These are phyloP conservation scores for Mycena chlorophos DNA, from an alignment of 768 basidiomycete genomes.

Conservation along the genomic window DNA sequence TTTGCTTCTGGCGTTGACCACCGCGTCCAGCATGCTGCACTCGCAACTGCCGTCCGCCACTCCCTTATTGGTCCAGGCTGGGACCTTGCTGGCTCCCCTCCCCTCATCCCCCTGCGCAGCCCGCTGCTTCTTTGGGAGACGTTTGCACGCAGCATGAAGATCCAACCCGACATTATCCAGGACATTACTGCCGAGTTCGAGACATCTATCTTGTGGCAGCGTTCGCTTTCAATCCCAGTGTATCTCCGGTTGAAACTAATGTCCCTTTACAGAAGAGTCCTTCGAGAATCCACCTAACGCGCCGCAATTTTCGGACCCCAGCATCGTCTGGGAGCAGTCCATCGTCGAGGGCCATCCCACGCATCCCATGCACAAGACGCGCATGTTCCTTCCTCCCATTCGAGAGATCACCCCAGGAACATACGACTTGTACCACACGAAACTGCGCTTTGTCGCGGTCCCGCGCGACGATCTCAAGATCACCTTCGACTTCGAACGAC, in stretches of 20 bases:
- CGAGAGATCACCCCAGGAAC: slow-evolving; percentile 44
- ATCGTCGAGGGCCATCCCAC: slow-evolving; percentile 63
- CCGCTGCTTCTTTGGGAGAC: slow-evolving; percentile 46
- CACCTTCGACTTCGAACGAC: slow-evolving; percentile 51
- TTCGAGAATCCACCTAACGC: slow-evolving; percentile 49
- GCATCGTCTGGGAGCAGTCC: slow-evolving; percentile 61
- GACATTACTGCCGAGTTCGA: slow-evolving; percentile 50
- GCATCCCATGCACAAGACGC: slow-evolving; percentile 62
- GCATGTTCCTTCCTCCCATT: slow-evolving; percentile 52
- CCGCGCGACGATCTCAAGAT: slow-evolving; percentile 44
- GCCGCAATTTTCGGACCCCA: slow-evolving; percentile 46
- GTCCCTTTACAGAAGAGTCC: slow-evolving; percentile 39
- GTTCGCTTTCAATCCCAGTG: slow-evolving; percentile 27
- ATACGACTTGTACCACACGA: slow-evolving; percentile 51
- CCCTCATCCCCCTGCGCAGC: slow-evolving; percentile 32
- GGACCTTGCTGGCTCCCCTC: slow-evolving; percentile 23
- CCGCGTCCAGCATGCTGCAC: slow-evolving; percentile 29
- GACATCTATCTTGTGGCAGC: slow-evolving; percentile 56
- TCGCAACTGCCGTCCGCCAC: slow-evolving; percentile 29
- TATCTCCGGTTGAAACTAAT: not conserved
- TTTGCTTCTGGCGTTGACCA: not conserved
- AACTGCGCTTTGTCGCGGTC: slow-evolving; percentile 48
- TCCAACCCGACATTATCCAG: slow-evolving; percentile 34
- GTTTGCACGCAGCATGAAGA: slow-evolving; percentile 37
- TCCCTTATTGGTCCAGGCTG: slow-evolving; percentile 31